A percentile compares a stretch with the other conserved stretches of the same genome.
Conservation (phyloP, 2,329 filamentous ascomycete genomes). For the Calonectria leucothoes region DNA sequence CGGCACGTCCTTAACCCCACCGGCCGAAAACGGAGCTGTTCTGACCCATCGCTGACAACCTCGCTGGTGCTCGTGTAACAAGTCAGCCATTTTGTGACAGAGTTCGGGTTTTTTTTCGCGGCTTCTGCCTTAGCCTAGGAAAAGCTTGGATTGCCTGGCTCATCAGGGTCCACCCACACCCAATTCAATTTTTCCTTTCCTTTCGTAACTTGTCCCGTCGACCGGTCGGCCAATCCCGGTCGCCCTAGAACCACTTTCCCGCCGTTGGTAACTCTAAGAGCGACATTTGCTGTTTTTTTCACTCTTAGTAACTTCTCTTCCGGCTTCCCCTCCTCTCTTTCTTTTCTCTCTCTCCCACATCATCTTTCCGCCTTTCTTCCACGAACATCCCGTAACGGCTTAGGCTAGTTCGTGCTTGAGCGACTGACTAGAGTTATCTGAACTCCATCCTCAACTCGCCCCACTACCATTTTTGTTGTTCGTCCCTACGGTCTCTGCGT, state of each 20-base stretch:
- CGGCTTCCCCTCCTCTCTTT: background rate
- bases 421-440: conserved; percentile 13
- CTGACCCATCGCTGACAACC: conserved; percentile 5
- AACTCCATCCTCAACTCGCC: conserved; percentile 31
- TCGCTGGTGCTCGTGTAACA: conserved; percentile 15
- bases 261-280: conserved; percentile 26
- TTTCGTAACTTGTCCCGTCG: conserved; percentile 29
- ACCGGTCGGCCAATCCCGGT: conserved; percentile 41
- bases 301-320: conserved; percentile 15
- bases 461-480: conserved; percentile 33
- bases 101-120: background rate
- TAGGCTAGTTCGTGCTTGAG: background rate
- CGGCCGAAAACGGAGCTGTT: conserved; percentile 37
- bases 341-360: conserved; percentile 7
- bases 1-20: background rate
- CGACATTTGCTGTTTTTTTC: conserved; percentile 33
- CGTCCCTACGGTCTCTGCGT: conserved; percentile 30
- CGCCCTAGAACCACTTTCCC: conserved; percentile 37
- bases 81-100: conserved; percentile 11
- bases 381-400: conserved; percentile 4
- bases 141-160: conserved; percentile 8
- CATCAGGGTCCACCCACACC: conserved; percentile 27
- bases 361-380: conserved; percentile 21
- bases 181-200: conserved; percentile 31
- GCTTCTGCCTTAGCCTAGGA: background rate